These are phyloP conservation scores for Silene coronaria DNA, from an alignment of 179 eudicot species.

Conservation along the genomic window DNA sequence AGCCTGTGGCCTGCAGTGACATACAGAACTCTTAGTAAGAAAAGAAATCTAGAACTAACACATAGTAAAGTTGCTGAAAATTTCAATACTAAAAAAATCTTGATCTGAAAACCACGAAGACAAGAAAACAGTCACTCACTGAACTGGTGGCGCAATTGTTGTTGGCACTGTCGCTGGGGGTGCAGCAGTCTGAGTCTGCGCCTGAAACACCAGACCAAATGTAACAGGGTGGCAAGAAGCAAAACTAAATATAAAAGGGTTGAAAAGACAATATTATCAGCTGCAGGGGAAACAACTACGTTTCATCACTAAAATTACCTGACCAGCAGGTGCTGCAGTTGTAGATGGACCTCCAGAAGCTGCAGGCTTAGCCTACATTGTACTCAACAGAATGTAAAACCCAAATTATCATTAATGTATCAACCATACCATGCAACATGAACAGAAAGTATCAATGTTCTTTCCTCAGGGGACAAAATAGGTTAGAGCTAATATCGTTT, in stretches of 20 bases:
- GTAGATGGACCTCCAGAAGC: conserved; percentile 51
- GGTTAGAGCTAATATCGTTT: background rate
- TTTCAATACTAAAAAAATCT: background rate
- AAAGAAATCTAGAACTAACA: background rate
- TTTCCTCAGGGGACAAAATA: background rate
- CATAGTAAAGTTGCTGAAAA: background rate
- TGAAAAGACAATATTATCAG: background rate
- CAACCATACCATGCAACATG: background rate
- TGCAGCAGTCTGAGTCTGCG: conserved; percentile 39
- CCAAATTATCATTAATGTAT: background rate
- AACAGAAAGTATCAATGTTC: background rate
- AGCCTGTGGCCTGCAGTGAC: conserved; percentile 43
- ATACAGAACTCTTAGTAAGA: background rate
- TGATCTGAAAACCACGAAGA: background rate
- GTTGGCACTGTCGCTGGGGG: conserved; percentile 33
- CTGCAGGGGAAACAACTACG: background rate
- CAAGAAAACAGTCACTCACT: conserved; percentile 39
- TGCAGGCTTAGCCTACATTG: conserved; percentile 50
- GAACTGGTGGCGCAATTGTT: conserved; percentile 42
- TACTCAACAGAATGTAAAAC: conserved; percentile 10
- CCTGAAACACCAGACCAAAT: conserved; percentile 25
- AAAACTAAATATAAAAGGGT: background rate
- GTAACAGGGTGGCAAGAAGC: background rate
- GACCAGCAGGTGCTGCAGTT: conserved; percentile 41
- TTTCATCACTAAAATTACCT: conserved; percentile 32